These are phyloP conservation scores for Podospora australis DNA, from an alignment of 495 filamentous ascomycete species.

Conservation along the genomic window DNA sequence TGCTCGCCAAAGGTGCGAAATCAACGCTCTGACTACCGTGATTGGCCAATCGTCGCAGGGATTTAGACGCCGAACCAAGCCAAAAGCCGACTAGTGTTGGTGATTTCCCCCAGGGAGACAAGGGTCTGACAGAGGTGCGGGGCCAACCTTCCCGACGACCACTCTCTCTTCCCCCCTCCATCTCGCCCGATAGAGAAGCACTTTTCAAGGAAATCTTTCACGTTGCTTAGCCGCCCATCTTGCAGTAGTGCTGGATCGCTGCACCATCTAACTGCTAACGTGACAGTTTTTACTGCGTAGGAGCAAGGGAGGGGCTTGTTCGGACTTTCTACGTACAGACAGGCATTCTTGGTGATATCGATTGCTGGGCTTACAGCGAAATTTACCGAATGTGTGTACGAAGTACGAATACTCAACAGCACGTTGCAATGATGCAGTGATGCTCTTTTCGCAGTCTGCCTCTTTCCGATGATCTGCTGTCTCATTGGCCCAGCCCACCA, in stretches of 20 bases:
- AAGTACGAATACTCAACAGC: not conserved
- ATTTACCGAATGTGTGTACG: not conserved
- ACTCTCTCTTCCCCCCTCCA: conserved; percentile 8
- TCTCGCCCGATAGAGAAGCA: too few relatives aligned
- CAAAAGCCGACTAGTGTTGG: conserved; percentile 15
- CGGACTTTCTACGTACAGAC: too few relatives aligned
- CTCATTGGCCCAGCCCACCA: conserved; percentile 18
- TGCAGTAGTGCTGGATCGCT: conserved; percentile 35
- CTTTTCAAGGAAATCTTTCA: too few relatives aligned
- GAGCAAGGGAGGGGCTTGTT: too few relatives aligned
- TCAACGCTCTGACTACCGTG: conserved; percentile 16
- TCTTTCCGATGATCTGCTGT: not conserved
- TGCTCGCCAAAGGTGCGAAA: conserved; percentile 12
- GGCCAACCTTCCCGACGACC: not conserved
- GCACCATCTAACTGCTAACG: conserved; percentile 14
- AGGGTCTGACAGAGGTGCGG: conserved; percentile 4
- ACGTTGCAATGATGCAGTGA: not conserved
- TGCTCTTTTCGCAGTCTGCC: conserved; percentile 9
- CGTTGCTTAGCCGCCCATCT: conserved; percentile 43
- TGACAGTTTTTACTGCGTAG: too few relatives aligned
- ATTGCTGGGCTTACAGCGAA: not conserved
- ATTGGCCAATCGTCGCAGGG: conserved; percentile 29
- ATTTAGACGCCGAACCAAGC: conserved; percentile 40
- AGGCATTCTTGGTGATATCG: conserved; percentile 21
- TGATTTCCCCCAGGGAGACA: conserved; percentile 22